A percentile compares a stretch with the other conserved stretches of the same genome.
These are phyloP conservation scores for Trifolium subterraneum DNA, from an alignment of 306 rosid genomes.

Conservation along the genomic window DNA sequence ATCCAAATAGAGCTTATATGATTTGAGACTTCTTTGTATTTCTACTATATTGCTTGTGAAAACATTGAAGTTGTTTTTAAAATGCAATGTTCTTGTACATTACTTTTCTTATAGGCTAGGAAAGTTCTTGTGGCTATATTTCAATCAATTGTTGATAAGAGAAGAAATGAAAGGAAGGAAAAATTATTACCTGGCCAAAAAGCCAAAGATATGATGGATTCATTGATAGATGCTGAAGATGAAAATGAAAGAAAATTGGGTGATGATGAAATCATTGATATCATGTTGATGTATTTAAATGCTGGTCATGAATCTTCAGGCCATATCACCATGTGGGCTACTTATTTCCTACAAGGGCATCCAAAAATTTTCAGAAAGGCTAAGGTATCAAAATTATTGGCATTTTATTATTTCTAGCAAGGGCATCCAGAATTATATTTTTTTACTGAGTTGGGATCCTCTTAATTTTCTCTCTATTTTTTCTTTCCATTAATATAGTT, in stretches of 20 bases:
- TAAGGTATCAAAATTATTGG: conserved; percentile 61
- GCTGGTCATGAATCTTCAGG: conserved; percentile 98
- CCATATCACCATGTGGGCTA: conserved; percentile 82
- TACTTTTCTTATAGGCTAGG: conserved; percentile 57
- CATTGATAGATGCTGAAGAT: conserved; percentile 67
- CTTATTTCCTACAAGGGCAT: conserved; percentile 52
- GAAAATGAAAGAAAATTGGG: conserved; percentile 67
- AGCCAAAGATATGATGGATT: conserved; percentile 84
- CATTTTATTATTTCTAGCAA: too few relatives aligned
- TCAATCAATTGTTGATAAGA: conserved; percentile 56
- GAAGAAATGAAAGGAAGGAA: conserved; percentile 46
- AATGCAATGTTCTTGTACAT: neutral
- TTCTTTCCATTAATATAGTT: too few relatives aligned
- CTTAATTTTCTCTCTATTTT: too few relatives aligned
- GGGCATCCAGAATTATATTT: too few relatives aligned
- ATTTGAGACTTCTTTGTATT: neutral
- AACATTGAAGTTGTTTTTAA: neutral
- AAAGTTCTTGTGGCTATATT: conserved; percentile 54
- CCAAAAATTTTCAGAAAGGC: conserved; percentile 67
- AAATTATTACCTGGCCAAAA: neutral
- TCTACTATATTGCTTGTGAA: neutral
- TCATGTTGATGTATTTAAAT: conserved; percentile 81
- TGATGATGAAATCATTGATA: conserved; percentile 79
- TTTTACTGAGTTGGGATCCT: too few relatives aligned
- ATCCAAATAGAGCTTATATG: too few relatives aligned